Percentiles rank a stretch among this genome's conserved stretches.
These are phyloP conservation scores for Pythium apleroticum DNA, from an alignment of 352 stramenopile genomes.

Conservation along the genomic window DNA sequence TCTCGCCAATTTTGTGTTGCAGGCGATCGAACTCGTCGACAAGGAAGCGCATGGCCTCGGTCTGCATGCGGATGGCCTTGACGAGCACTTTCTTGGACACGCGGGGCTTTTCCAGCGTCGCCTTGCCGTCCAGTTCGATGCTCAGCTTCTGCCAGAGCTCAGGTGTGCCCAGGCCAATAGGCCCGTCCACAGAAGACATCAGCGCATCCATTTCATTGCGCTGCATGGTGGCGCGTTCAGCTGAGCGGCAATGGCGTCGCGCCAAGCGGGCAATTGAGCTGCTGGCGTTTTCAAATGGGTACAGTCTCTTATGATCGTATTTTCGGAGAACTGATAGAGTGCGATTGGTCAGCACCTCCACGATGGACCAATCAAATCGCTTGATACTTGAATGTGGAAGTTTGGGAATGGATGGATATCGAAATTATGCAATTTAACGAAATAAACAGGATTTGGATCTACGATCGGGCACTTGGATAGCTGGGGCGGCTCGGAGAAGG, in stretches of 20 bases:
- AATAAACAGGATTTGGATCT: slow-evolving; percentile 9
- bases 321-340: slow-evolving; percentile 15
- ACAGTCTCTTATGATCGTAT: slow-evolving; percentile 21
- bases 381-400: not conserved
- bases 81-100: slow-evolving; percentile 85
- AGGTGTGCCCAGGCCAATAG: slow-evolving; percentile 66
- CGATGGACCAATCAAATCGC: slow-evolving; percentile 1
- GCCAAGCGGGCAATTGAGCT: not conserved
- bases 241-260: slow-evolving; percentile 3
- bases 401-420: slow-evolving; percentile 1
- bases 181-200: slow-evolving; percentile 33
- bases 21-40: slow-evolving; percentile 84
- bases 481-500: not conserved
- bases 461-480: not conserved
- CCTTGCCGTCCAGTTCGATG: slow-evolving; percentile 79
- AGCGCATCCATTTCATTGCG: slow-evolving; percentile 80
- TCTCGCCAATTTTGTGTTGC: slow-evolving; percentile 67
- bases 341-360: slow-evolving; percentile 2
- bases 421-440: slow-evolving; percentile 8
- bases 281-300: slow-evolving; percentile 13
- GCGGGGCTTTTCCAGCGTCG: slow-evolving; percentile 69
- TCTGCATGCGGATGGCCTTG: slow-evolving; percentile 82
- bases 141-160: slow-evolving; percentile 81
- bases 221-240: slow-evolving; percentile 45
- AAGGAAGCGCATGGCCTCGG: slow-evolving; percentile 81